Conservation (phyloP, 75 land plant genomes). For the Pinus albicaulis region DNA sequence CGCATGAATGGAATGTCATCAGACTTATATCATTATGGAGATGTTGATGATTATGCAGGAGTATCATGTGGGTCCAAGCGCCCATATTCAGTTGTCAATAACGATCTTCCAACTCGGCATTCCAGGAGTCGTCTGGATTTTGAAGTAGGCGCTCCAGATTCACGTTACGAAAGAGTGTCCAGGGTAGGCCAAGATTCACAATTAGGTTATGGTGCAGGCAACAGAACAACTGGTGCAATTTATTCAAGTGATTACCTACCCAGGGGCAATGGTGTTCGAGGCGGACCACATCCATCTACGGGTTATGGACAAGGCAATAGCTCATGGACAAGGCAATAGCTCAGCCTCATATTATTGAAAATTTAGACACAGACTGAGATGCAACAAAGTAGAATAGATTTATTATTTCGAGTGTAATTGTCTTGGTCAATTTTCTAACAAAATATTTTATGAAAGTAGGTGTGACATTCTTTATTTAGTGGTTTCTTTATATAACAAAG, state of each 20-base stretch:
- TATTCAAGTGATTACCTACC: not conserved
- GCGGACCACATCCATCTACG: not conserved
- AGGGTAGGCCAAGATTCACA: not conserved
- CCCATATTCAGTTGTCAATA: conserved; percentile 9
- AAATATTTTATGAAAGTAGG: no score
- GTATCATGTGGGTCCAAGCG: conserved; percentile 6
- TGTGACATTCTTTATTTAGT: no score
- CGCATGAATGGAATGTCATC: not conserved
- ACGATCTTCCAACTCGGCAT: not conserved
- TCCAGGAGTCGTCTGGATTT: conserved; percentile 1
- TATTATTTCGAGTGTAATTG: no score
- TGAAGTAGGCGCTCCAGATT: not conserved
- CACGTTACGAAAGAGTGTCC: not conserved
- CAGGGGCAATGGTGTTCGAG: not conserved
- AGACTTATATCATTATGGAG: no score
- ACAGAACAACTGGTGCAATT: conserved; percentile 7
- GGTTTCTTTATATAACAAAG: no score
- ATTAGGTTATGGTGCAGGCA: not conserved
- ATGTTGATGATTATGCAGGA: no score
- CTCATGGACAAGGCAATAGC: not conserved
- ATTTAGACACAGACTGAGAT: no score
- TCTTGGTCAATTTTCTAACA: no score
- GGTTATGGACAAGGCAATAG: no score
- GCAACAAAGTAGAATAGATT: no score
- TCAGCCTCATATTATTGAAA: no score